These are phyloP conservation scores for Nicotiana tabacum DNA, from an alignment of 257 asterid species.

Conservation along the genomic window DNA sequence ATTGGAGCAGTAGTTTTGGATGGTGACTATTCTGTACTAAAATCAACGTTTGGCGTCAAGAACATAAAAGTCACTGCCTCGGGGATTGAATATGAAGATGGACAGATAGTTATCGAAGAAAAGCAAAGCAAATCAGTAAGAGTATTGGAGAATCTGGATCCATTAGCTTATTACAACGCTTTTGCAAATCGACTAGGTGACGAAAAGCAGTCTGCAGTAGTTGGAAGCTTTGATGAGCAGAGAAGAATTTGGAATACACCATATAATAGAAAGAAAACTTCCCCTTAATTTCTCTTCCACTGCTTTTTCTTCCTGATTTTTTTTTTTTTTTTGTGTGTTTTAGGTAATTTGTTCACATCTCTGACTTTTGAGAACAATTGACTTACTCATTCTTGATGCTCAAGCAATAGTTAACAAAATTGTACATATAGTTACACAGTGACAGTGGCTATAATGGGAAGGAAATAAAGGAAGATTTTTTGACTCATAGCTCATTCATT, in stretches of 20 bases:
- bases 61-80: slow-evolving; percentile 39
- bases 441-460: background rate
- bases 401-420: background rate
- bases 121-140: slow-evolving; percentile 41
- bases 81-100: slow-evolving; percentile 60
- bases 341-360: background rate
- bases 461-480: background rate
- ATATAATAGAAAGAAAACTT: slow-evolving; percentile 11
- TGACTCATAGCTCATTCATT: background rate
- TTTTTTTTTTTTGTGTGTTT: background rate
- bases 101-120: slow-evolving; percentile 30
- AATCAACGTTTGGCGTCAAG: slow-evolving; percentile 28
- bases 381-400: background rate
- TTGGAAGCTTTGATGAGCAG: slow-evolving; percentile 73
- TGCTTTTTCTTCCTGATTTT: background rate
- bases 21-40: slow-evolving; percentile 34
- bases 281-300: background rate
- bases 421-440: background rate
- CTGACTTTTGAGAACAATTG: background rate
- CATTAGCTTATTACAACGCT: slow-evolving; percentile 32
- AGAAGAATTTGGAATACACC: slow-evolving; percentile 51
- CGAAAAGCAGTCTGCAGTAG: slow-evolving; percentile 51
- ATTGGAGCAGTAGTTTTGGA: slow-evolving; percentile 66
- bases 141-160: slow-evolving; percentile 48
- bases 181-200: slow-evolving; percentile 50